Evolutionary conservation across 1,284 basidiomycete genomes (phyloP), one percentile per base, ranked within the genome.

Genomic region (Kalmanozyma brasiliensis): DNA sequence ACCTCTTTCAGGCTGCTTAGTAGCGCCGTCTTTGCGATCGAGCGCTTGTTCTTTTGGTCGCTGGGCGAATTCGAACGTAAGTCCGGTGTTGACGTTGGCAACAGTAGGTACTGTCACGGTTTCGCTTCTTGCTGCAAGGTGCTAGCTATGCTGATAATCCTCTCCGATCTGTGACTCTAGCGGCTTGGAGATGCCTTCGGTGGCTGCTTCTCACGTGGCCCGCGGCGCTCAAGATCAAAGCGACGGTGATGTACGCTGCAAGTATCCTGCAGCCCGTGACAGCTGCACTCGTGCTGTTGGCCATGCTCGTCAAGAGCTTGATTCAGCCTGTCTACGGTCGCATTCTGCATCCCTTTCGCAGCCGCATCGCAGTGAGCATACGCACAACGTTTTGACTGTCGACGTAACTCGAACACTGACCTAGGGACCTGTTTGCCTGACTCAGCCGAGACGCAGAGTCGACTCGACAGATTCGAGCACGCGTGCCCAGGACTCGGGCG

Each of bases 121-220:
- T 14, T 16, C 0, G 16, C 1, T 33, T 2, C 19, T 7, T 1
- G 8, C 6, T 16, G 5, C 20, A 19, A 23, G 6, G 6, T 11
- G 14, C 19, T 4, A 20, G 11, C 19, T 17, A 23, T 38, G 43
- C 47, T 57, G 47, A 49, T 37, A 23, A n/a, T 16, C 29, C 8
- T 11, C 14, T 9, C 10, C 17, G 9, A 4, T 22, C 14, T 26
- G 22, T 17, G 29, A 20, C 2, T 11, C 1, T n/a, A 60, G 58
- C 30, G 20, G 52, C 38, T 2, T 46, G 37, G 53, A 30, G 42
- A 42, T 47, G 43, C 34, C 23, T 47, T 24, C 48, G 48, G 11
- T 63, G 48, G 52, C 14, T 61, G 10, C 22, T 63, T 1, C 23
- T 51, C 22, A 23, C 41, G 3, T 49, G 49, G 46, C 51, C 49